Percentiles rank a stretch among this genome's conserved stretches.
phyloP scores from a whole-genome alignment of 2,329 filamentous ascomycete genomes.

The Alternaria solani region DNA sequence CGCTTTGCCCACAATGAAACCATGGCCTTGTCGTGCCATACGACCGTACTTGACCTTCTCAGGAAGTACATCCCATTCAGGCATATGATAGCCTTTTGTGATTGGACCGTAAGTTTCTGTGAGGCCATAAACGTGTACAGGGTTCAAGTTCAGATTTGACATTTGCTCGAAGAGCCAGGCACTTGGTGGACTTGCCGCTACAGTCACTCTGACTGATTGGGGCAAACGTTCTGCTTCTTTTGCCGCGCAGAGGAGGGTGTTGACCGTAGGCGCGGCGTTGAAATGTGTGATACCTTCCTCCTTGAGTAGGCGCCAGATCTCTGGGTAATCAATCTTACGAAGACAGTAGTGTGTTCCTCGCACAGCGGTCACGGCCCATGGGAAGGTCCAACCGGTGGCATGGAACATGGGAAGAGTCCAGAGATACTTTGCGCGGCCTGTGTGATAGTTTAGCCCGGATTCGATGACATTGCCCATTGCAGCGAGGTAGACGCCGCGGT shows the following conservation, averaged over 20 bases:
- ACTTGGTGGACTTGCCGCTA: constrained; percentile 90
- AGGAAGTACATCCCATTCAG: constrained; percentile 80
- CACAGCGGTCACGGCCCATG: constrained; percentile 91
- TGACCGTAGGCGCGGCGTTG: constrained; percentile 94
- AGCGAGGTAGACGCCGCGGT: constrained; percentile 86
- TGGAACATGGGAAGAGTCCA: constrained; percentile 94
- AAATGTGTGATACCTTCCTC: constrained; percentile 91
- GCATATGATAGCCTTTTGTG: constrained; percentile 90
- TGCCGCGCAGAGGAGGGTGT: constrained; percentile 86
- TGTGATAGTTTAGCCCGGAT: constrained; percentile 77
- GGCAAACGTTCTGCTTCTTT: constrained; percentile 75
- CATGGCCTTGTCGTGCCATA: constrained; percentile 95
- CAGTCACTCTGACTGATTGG: constrained; percentile 81
- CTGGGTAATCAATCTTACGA: constrained; percentile 90
- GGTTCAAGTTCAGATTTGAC: constrained; percentile 83
- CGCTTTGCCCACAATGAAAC: constrained; percentile 83
- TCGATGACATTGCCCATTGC: constrained; percentile 87
- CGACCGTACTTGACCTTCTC: constrained; percentile 79
- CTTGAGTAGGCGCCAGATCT: constrained; percentile 90
- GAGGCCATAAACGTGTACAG: constrained; percentile 91
- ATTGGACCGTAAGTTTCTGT: constrained; percentile 94
- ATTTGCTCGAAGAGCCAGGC: constrained; percentile 93
- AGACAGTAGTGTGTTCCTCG: constrained; percentile 95
- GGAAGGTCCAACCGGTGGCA: constrained; percentile 79
- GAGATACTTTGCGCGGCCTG: constrained; percentile 78